phyloP scores from a whole-genome alignment of 306 rosid species.

The Vigna reflexopilosa region DNA sequence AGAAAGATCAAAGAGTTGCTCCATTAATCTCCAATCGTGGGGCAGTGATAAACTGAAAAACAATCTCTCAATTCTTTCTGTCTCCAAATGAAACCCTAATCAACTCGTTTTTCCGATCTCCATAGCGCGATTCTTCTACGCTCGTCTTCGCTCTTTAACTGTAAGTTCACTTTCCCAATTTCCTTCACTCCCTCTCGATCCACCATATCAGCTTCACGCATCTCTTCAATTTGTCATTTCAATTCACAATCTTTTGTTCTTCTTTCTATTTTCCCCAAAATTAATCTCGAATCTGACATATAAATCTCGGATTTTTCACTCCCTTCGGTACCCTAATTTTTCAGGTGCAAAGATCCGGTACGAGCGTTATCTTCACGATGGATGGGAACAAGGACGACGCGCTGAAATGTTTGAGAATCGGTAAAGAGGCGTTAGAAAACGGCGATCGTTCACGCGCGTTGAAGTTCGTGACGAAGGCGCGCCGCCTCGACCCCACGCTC shows the following conservation, averaged over 20 bases:
- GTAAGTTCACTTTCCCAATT: conserved; percentile 52
- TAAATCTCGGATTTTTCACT: neutral
- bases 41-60: conserved; percentile 19
- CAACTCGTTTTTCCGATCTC: conserved; percentile 20
- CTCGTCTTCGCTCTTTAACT: conserved; percentile 44
- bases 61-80: conserved; percentile 22
- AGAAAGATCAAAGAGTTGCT: neutral
- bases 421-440: conserved; percentile 68
- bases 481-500: conserved; percentile 81
- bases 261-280: neutral
- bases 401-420: conserved; percentile 76
- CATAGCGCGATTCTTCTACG: conserved; percentile 13
- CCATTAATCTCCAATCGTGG: conserved; percentile 24
- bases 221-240: neutral
- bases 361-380: conserved; percentile 51
- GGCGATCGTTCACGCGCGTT: conserved; percentile 83
- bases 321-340: neutral
- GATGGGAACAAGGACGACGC: conserved; percentile 98
- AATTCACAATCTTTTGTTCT: neutral
- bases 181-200: conserved; percentile 7
- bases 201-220: neutral
- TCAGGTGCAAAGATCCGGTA: conserved; percentile 39
- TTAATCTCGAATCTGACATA: conserved; percentile 18
- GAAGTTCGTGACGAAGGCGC: conserved; percentile 81
- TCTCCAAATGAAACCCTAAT: conserved; percentile 51